These are phyloP conservation scores for Erucastrum elatum DNA, from an alignment of 345 rosid species.

Conservation along the genomic window DNA sequence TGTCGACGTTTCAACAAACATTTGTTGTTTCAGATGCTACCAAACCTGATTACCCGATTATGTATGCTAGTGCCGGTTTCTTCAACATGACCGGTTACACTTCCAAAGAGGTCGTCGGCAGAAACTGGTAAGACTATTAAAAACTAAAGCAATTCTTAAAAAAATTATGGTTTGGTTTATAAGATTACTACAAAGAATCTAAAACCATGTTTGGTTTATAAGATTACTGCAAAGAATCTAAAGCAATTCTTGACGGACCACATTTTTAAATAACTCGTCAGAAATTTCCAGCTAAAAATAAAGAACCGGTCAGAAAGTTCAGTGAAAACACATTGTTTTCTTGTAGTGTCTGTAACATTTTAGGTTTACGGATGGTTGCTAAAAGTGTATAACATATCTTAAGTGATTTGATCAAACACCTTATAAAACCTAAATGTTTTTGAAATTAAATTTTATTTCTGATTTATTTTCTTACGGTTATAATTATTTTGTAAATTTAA, in stretches of 20 bases:
- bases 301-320: too few species aligned
- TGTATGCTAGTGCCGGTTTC: conserved; percentile 98
- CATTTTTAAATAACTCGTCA: too few species aligned
- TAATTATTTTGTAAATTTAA: neutral
- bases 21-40: conserved; percentile 96
- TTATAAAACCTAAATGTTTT: neutral
- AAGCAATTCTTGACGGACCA: too few species aligned
- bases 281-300: too few species aligned
- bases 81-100: conserved; percentile 97
- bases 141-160: neutral
- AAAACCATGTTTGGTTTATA: too few species aligned
- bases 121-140: conserved; percentile 66
- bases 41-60: conserved; percentile 79
- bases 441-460: too few species aligned
- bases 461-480: neutral
- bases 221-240: too few species aligned
- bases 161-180: neutral
- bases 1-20: conserved; percentile 90
- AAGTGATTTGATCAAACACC: neutral
- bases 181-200: neutral
- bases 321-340: too few species aligned
- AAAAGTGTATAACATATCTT: neutral
- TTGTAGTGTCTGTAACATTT: too few species aligned
- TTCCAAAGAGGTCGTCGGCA: conserved; percentile 86
- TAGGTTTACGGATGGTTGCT: neutral